Percentiles rank a stretch among this genome's conserved stretches.
phyloP scores from a whole-genome alignment of 1,139 yeast species.

The Meyerozyma carpophila region DNA sequence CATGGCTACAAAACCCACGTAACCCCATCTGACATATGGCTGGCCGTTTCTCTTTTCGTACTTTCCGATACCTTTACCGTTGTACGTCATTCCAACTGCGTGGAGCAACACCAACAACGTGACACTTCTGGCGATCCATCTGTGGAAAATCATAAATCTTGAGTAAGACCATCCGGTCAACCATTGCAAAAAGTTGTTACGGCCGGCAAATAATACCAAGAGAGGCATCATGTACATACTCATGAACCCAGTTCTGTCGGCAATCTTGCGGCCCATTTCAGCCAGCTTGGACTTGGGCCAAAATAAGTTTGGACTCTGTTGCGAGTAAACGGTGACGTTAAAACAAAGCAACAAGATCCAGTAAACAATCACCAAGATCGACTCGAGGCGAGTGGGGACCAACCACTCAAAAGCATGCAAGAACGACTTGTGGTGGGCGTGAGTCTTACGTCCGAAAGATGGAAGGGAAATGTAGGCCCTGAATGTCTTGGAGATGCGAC shows the following conservation, averaged over 20 bases:
- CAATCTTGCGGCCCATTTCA: conserved; percentile 23
- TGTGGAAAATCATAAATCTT: conserved; percentile 59
- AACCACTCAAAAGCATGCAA: conserved; percentile 28
- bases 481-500: conserved; percentile 26
- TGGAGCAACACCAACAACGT: conserved; percentile 36
- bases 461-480: conserved; percentile 45
- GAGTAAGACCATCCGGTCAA: conserved; percentile 63
- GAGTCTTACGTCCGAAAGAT: conserved; percentile 38
- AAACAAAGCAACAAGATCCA: conserved; percentile 5
- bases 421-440: conserved; percentile 30
- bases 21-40: conserved; percentile 51
- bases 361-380: conserved; percentile 7
- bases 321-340: conserved; percentile 8
- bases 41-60: conserved; percentile 30
- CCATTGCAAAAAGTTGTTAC: conserved; percentile 62
- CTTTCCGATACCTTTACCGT: conserved; percentile 30
- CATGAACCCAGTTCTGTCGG: conserved; percentile 56
- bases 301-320: conserved; percentile 8
- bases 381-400: conserved; percentile 51
- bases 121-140: conserved; percentile 54
- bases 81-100: conserved; percentile 41
- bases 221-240: conserved; percentile 46
- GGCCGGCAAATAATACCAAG: conserved; percentile 52
- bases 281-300: conserved; percentile 7
- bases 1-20: conserved; percentile 37